These are phyloP conservation scores for Herpetospermum pedunculosum DNA, from an alignment of 306 rosid genomes.

Conservation along the genomic window DNA sequence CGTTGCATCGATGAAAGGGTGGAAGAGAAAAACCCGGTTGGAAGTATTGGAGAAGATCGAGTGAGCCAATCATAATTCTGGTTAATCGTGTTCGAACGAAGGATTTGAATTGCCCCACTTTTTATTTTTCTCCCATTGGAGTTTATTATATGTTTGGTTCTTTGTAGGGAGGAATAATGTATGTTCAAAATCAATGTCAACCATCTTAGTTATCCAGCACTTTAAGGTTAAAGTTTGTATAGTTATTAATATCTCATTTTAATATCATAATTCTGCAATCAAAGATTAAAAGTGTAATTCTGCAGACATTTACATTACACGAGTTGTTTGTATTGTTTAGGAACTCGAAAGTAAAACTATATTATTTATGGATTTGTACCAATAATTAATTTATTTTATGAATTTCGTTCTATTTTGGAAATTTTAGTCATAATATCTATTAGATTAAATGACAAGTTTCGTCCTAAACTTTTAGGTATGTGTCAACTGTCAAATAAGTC, in stretches of 20 bases:
- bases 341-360: too few species aligned
- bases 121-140: neutral
- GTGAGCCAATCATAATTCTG: slow-evolving; percentile 24
- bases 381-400: too few species aligned
- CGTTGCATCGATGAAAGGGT: slow-evolving; percentile 93
- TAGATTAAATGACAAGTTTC: too few species aligned
- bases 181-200: neutral
- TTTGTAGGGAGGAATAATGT: neutral
- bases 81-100: neutral
- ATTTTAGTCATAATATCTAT: too few species aligned
- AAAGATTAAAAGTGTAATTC: neutral
- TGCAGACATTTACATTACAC: neutral
- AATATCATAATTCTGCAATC: neutral
- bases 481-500: too few species aligned
- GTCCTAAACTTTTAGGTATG: too few species aligned
- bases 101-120: neutral
- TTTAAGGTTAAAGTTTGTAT: neutral
- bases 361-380: too few species aligned
- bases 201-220: neutral
- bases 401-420: too few species aligned
- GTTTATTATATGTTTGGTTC: neutral
- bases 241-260: neutral
- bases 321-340: neutral
- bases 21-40: slow-evolving; percentile 95
- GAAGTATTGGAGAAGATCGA: slow-evolving; percentile 88